Evolutionary conservation across 148 eudicot species (phyloP).

Genomic region (Chenopodium quinoa): DNA sequence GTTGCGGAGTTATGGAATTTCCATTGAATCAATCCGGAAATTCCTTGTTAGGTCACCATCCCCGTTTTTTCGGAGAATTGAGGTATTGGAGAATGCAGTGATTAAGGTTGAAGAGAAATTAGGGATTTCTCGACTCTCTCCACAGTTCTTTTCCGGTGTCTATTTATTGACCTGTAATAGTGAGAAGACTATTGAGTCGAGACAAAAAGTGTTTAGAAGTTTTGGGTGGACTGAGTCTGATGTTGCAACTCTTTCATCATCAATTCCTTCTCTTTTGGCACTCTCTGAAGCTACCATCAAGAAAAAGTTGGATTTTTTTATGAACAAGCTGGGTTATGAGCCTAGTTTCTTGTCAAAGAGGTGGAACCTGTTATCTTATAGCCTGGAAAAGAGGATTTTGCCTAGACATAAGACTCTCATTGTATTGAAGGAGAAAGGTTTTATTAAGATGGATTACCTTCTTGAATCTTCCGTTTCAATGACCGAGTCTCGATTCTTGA

Average conservation of each 20-base stretch:
- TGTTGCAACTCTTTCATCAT: neutral
- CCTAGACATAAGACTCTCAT: conserved; percentile 32
- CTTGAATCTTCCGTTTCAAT: neutral
- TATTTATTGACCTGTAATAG: neutral
- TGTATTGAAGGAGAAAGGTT: conserved; percentile 32
- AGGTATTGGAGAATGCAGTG: neutral
- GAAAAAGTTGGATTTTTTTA: neutral
- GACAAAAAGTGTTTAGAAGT: conserved; percentile 29
- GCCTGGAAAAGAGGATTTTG: conserved; percentile 34
- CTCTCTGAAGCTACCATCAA: conserved; percentile 23
- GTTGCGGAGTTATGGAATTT: conserved; percentile 13
- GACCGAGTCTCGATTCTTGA: conserved; percentile 20
- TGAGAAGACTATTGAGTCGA: conserved; percentile 16
- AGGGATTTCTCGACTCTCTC: conserved; percentile 26
- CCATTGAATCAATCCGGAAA: conserved; percentile 12
- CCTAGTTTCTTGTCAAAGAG: conserved; percentile 20
- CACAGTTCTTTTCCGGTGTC: conserved; percentile 27
- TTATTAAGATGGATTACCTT: conserved; percentile 3
- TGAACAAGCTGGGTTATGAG: conserved; percentile 30
- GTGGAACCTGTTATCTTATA: neutral
- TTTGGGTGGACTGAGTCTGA: conserved; percentile 39
- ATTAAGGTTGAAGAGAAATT: conserved; percentile 20
- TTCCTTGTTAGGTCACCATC: neutral
- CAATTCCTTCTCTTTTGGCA: conserved; percentile 15
- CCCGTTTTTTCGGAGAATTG: neutral